Conservation (phyloP, 2,329 filamentous ascomycete species). For the Xylaria digitata region DNA sequence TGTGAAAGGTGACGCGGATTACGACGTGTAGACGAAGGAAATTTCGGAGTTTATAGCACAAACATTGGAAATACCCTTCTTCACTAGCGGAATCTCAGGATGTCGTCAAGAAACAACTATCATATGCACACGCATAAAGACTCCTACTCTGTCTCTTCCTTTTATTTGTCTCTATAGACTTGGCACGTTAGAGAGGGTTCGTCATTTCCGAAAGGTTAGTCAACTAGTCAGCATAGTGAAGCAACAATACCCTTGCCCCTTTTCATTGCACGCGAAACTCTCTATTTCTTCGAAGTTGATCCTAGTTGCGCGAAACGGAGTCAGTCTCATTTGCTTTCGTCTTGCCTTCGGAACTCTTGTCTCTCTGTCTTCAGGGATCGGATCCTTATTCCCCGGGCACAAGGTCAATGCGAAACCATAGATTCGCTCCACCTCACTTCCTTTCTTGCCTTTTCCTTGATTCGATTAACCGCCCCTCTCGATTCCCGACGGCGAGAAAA, state of each 20-base stretch:
- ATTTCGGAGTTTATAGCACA: constrained; percentile 7
- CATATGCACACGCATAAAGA: constrained; percentile 11
- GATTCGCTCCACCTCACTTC: neutral
- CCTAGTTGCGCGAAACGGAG: neutral
- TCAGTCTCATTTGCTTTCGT: neutral
- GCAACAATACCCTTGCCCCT: constrained; percentile 13
- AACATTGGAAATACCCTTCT: constrained; percentile 10
- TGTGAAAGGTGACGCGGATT: neutral
- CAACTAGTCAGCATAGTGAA: constrained; percentile 3
- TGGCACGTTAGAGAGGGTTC: neutral
- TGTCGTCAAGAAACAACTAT: neutral
- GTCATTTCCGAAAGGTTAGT: constrained; percentile 6
- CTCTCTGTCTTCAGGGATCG: neutral
- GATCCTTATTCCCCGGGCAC: neutral
- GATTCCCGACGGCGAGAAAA: neutral
- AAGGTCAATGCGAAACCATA: too few species aligned
- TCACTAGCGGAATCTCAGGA: constrained; percentile 1
- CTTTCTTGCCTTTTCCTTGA: neutral
- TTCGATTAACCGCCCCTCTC: neutral
- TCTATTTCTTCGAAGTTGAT: neutral
- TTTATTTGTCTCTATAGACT: constrained; percentile 8
- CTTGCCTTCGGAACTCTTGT: neutral
- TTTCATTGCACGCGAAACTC: neutral
- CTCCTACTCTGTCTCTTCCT: neutral
- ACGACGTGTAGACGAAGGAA: neutral